Conservation (phyloP, 2,329 filamentous ascomycete genomes). For the Furcasterigmium furcatum region DNA sequence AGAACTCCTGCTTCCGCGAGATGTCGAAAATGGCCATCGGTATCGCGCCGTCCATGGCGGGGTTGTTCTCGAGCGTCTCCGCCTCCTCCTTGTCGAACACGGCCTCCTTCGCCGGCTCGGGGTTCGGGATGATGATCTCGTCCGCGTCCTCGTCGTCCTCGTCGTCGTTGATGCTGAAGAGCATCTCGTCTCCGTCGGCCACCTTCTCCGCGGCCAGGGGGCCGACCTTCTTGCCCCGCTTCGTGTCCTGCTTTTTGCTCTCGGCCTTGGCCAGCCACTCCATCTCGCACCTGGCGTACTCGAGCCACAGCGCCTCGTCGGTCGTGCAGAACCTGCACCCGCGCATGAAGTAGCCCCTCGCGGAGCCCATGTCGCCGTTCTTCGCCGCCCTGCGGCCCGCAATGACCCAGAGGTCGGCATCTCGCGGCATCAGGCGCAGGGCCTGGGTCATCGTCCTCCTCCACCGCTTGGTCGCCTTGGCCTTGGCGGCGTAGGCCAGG, state of each 20-base stretch:
- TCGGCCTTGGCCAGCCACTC: constrained; percentile 84
- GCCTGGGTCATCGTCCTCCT: constrained; percentile 64
- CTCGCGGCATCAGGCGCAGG: constrained; percentile 80
- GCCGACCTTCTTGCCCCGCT: constrained; percentile 52
- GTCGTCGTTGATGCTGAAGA: constrained; percentile 40
- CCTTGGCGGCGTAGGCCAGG: constrained; percentile 72
- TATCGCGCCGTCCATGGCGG: constrained; percentile 88
- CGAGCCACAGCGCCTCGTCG: constrained; percentile 74
- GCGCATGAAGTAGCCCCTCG: constrained; percentile 81
- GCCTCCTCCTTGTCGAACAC: constrained; percentile 44
- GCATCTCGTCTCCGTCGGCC: constrained; percentile 46
- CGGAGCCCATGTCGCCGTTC: constrained; percentile 83
- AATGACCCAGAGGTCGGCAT: constrained; percentile 81
- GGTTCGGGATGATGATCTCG: constrained; percentile 40
- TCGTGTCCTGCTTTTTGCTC: constrained; percentile 59
- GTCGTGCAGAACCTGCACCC: constrained; percentile 85
- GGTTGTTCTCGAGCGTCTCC: constrained; percentile 64
- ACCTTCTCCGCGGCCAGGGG: constrained; percentile 42
- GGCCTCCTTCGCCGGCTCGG: constrained; percentile 34
- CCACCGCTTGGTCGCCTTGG: constrained; percentile 64
- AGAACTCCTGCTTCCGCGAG: constrained; percentile 73
- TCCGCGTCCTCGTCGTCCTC: constrained; percentile 38
- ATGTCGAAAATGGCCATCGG: constrained; percentile 89
- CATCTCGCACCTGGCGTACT: constrained; percentile 90
- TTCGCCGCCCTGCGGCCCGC: constrained; percentile 75